A percentile compares a stretch with the other conserved stretches of the same genome.
Conservation (phyloP, 2,329 filamentous ascomycete species). For the Botrytis pseudocinerea region DNA sequence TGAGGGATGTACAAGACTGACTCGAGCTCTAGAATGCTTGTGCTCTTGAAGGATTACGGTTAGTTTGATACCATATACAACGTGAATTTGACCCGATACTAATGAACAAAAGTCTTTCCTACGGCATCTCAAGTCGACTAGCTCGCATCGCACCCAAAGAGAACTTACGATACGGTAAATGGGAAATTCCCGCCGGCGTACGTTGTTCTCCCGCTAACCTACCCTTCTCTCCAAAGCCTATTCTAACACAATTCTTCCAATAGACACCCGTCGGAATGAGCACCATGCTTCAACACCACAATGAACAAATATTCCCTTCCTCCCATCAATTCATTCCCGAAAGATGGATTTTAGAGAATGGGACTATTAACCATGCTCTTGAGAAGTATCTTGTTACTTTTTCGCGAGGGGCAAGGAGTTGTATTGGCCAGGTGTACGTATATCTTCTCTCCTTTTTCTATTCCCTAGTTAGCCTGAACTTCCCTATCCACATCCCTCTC, state of each 20-base stretch:
- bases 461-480: neutral
- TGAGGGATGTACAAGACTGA: neutral
- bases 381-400: conserved; percentile 32
- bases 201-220: neutral
- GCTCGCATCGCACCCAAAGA: conserved; percentile 26
- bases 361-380: conserved; percentile 30
- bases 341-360: conserved; percentile 33
- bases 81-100: neutral
- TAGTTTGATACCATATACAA: too few relatives aligned
- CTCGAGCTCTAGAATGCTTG: neutral
- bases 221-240: neutral
- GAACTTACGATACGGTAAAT: conserved; percentile 25
- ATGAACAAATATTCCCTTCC: conserved; percentile 30
- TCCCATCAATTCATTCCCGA: conserved; percentile 28
- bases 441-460: neutral
- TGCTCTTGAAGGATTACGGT: conserved; percentile 8
- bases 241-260: neutral
- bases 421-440: conserved; percentile 31
- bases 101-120: conserved; percentile 22
- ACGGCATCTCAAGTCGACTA: conserved; percentile 27
- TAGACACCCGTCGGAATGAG: conserved; percentile 33
- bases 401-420: conserved; percentile 30
- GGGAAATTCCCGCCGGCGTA: conserved; percentile 28
- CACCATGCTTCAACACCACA: conserved; percentile 31
- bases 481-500: neutral